Base-by-base conservation (phyloP, 23 red algal species). In the Chondrus crispus region DNA sequence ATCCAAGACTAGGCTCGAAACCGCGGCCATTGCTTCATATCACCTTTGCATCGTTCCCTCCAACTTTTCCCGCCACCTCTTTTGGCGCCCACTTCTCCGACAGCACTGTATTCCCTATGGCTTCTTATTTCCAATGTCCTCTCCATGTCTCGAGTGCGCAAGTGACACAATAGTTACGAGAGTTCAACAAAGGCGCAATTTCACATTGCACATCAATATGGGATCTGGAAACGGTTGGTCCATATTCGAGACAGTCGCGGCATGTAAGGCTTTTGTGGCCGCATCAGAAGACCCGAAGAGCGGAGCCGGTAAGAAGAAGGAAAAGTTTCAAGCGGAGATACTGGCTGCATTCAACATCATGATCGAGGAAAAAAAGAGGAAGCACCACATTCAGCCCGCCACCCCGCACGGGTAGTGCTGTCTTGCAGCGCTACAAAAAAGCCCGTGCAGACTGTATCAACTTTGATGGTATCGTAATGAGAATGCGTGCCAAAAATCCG, bases 361-460 rank as follows among this genome's bases (percentile, higher is more conserved):
- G 28, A 75, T 76, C 28, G 39, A 38, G 43, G 71, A 48, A 37
- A 38, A 46, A 43, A 55, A 55, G 35, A 32, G 40, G 55, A 36
- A 46, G 55, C 28, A 20, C 45, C 28, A 11, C 8, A 46, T 41
- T 82, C 3, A 5, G 20, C 30, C 55, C 22, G 24, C 42, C 77
- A 24, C 30, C 4, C 44, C 86, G 68, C 20, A 80, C 86, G 20
- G 70, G 69, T 80, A 39, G 35, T 6, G 51, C 86, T 30, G 68
- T 90, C 49, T 16, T 30, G 39, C 86, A 90, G 46, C 68, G 86
- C 19, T 77, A 26, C 70, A 90, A 57, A 43, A 90, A 90, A 52
- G 32, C 73, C 29, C 46, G 86, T 12, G 30, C n/a, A 26, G 86
- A 78, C 19, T 77, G 36, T 58, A 35, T 90, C 9, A 62, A 55